Evolutionary conservation across 1,284 basidiomycete species (phyloP), one percentile per base, ranked within the genome.

Genomic region (Moniliophthora roreri): DNA sequence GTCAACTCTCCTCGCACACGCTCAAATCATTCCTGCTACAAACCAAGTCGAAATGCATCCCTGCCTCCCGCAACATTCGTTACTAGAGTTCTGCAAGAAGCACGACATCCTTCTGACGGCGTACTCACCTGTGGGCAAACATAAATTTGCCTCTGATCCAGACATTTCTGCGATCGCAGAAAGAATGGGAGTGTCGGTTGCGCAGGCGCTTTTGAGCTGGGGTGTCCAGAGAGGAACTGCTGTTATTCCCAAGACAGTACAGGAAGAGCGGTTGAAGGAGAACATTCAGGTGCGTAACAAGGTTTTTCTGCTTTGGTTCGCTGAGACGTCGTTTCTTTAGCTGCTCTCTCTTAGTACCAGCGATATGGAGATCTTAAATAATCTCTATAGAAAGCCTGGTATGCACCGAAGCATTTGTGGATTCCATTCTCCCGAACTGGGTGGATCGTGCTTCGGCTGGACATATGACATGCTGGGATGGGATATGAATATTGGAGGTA

Each of bases 21-120:
- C 71, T 61, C 77, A 68, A 50, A 63, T 77, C 39, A 63, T 75
- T 0, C 81, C 81, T 0, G 80, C 77, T 3, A 69, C 72, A 18
- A 82, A 84, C 65, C 80, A 82, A 65, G 64, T 79, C 40, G 76
- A 79, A 60, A 60, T 76, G 9, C 76, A 79, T 61, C 75, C 76
- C 60, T 70, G 65, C 54, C 69, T 74, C 50, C 73, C 76, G 0
- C 74, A 81, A 54, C 66, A 69, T 52, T 69, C 71, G 38, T 65
- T 84, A 21, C 63, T 77, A 32, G 61, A 66, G 26, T 80, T 73
- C 66, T 83, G 81, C 66, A 63, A 71, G 50, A 53, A 63, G 26
- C 70, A 74, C 50, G 73, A 72, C 35, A 84, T 85, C 51, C 54
- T 74, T 3, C 61, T 81, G 13, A 73, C 80, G 50, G 79, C 79